These are phyloP conservation scores for Vigna radiata DNA, from an alignment of 306 rosid genomes.

Conservation along the genomic window DNA sequence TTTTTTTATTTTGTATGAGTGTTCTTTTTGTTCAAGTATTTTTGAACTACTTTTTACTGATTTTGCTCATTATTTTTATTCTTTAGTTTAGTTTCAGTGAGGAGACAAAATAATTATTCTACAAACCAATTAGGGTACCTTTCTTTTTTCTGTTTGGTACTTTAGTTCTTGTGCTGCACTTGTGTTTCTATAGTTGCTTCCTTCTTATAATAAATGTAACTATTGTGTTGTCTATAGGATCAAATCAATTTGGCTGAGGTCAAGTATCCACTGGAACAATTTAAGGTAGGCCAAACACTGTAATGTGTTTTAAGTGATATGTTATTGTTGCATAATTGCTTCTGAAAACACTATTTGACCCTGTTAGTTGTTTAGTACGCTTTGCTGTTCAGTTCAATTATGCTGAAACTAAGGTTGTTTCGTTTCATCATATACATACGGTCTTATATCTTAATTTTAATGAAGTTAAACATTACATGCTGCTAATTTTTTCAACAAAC, in stretches of 20 bases:
- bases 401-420: conserved; percentile 22
- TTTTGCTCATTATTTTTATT: neutral
- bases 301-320: conserved; percentile 25
- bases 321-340: conserved; percentile 36
- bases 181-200: conserved; percentile 19
- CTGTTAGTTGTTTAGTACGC: conserved; percentile 13
- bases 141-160: neutral
- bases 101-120: neutral
- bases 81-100: neutral
- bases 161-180: conserved; percentile 38
- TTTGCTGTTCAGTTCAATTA: conserved; percentile 31
- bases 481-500: conserved; percentile 15
- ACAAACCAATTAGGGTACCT: neutral
- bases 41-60: neutral
- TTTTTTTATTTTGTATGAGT: neutral
- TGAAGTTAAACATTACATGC: neutral
- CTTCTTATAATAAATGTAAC: conserved; percentile 39
- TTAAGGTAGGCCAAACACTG: conserved; percentile 63
- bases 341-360: conserved; percentile 24
- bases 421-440: conserved; percentile 31
- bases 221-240: conserved; percentile 63
- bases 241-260: conserved; percentile 88
- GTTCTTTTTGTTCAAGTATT: neutral
- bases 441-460: conserved; percentile 24
- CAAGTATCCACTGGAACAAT: conserved; percentile 80